Conservation (phyloP, 1,284 basidiomycete species). For the Golubevia pallescens region DNA sequence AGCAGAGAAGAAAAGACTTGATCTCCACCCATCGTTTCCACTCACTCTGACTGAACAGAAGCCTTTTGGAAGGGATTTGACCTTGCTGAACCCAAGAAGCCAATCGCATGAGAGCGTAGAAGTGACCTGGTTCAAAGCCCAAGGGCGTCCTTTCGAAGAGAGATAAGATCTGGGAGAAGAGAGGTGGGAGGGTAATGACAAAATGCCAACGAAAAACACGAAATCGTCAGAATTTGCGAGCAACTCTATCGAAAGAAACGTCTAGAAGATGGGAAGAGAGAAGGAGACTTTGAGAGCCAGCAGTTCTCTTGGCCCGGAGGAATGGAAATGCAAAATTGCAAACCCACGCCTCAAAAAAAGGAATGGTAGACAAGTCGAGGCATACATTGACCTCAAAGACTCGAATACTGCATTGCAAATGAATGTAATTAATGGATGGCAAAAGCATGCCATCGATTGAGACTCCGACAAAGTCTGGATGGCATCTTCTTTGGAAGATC, state of each 20-base stretch:
- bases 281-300: background rate
- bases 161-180: conserved; percentile 38
- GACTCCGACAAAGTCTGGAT: too few species aligned
- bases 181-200: background rate
- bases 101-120: conserved; percentile 57
- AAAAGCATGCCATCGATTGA: too few species aligned
- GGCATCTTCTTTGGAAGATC: too few species aligned
- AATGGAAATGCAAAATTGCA: too few species aligned
- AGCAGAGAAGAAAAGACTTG: background rate
- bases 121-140: conserved; percentile 51
- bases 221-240: too few species aligned
- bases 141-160: conserved; percentile 57
- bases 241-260: background rate
- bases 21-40: background rate
- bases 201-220: too few species aligned
- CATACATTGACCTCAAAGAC: too few species aligned
- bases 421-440: too few species aligned
- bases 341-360: too few species aligned
- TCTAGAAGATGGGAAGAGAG: background rate
- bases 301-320: too few species aligned
- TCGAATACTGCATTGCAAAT: too few species aligned
- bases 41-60: conserved; percentile 53
- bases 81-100: conserved; percentile 59
- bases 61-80: conserved; percentile 22
- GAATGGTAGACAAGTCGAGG: too few species aligned